phyloP scores from a whole-genome alignment of 2,329 filamentous ascomycete genomes.

The Fusarium sp. region DNA sequence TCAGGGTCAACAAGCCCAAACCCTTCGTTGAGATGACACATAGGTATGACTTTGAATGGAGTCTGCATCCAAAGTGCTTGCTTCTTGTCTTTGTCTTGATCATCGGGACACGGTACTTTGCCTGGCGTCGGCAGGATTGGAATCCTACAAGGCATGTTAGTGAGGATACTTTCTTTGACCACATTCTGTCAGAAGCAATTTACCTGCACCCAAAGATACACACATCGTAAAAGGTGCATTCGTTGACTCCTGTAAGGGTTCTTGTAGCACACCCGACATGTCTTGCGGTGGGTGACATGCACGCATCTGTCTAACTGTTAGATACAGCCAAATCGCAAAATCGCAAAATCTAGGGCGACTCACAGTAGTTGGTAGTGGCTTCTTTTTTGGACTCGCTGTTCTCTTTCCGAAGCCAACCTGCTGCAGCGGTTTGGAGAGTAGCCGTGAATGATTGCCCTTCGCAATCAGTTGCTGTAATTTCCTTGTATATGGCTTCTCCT shows the following conservation, averaged over 20 bases:
- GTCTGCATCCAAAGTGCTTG: background rate
- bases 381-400: background rate
- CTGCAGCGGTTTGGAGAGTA: constrained; percentile 47
- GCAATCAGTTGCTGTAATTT: background rate
- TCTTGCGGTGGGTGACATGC: background rate
- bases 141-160: background rate
- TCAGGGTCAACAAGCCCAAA: background rate
- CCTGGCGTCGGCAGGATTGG: background rate
- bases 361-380: background rate
- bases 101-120: background rate
- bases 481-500: background rate
- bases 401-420: constrained; percentile 45
- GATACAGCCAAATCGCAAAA: background rate
- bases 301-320: background rate
- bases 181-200: background rate
- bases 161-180: background rate
- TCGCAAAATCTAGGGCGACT: background rate
- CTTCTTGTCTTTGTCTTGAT: background rate
- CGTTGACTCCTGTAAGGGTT: background rate
- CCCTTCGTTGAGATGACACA: background rate
- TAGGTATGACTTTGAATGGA: background rate
- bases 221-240: background rate
- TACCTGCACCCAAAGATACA: background rate
- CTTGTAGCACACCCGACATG: background rate
- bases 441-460: constrained; percentile 32